Evolutionary conservation across 2,329 filamentous ascomycete genomes (phyloP).

Genomic region (Diaporthe nobilis): DNA sequence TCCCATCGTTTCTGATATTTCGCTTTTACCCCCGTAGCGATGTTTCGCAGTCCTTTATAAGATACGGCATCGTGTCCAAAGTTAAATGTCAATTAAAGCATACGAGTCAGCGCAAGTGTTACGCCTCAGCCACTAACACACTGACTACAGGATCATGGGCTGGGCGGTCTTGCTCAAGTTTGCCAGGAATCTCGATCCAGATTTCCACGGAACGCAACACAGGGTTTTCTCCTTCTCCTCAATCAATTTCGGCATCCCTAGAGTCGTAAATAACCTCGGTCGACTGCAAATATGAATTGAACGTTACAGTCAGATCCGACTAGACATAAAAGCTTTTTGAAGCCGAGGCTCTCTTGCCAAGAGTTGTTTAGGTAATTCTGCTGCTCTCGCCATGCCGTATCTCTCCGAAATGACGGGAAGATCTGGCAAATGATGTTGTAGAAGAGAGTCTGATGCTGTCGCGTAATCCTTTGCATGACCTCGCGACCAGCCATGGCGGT

Average conservation of each 20-base stretch:
- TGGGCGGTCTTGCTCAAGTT: not conserved
- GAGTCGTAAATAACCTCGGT: conserved; percentile 8
- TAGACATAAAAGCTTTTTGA: not conserved
- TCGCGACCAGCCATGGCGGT: not conserved
- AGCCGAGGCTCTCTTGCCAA: conserved; percentile 6
- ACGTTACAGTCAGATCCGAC: not conserved
- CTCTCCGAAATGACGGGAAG: not conserved
- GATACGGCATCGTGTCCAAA: too few species aligned
- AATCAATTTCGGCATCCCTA: too few species aligned
- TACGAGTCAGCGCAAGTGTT: not conserved
- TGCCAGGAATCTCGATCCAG: not conserved
- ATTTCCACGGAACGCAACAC: too few species aligned
- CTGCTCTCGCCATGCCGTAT: not conserved
- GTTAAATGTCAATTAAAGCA: not conserved
- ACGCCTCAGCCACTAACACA: not conserved
- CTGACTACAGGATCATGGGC: too few species aligned
- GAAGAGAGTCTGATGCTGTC: not conserved
- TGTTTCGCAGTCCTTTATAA: not conserved
- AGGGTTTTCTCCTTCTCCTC: too few species aligned
- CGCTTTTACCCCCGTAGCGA: not conserved
- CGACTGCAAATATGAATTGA: not conserved
- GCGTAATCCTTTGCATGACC: not conserved
- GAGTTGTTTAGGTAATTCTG: not conserved
- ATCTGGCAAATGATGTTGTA: not conserved
- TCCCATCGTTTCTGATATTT: not conserved